These are phyloP conservation scores for Cajanus cajan DNA, from an alignment of 306 rosid species.

Conservation along the genomic window DNA sequence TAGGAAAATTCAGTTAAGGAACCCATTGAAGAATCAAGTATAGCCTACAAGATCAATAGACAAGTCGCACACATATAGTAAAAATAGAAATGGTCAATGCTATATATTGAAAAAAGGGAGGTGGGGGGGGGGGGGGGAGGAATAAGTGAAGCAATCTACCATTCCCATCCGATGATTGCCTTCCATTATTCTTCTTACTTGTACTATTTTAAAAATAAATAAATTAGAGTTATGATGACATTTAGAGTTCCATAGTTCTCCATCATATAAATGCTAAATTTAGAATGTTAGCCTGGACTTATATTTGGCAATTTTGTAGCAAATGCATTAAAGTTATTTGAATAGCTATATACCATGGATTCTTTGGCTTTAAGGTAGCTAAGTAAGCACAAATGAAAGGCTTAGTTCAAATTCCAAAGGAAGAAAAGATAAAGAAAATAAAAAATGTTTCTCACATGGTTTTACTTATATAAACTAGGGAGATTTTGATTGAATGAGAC, in stretches of 20 bases:
- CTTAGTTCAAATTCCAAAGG: neutral
- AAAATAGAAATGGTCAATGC: constrained; percentile 24
- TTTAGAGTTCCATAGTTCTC: constrained; percentile 18
- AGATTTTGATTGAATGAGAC: constrained; percentile 11
- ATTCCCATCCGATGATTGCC: constrained; percentile 99
- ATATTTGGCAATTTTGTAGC: constrained; percentile 76
- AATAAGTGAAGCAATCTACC: constrained; percentile 59
- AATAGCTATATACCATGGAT: constrained; percentile 72
- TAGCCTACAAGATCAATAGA: constrained; percentile 58
- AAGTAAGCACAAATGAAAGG: constrained; percentile 4
- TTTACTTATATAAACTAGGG: neutral
- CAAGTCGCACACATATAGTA: constrained; percentile 34
- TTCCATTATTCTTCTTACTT: constrained; percentile 98
- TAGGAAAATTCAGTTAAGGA: constrained; percentile 86
- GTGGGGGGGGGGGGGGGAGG: no score
- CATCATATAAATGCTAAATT: no score
- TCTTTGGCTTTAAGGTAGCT: constrained; percentile 60
- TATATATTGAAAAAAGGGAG: constrained; percentile 26
- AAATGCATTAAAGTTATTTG: constrained; percentile 83
- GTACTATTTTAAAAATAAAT: constrained; percentile 25
- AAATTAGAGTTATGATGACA: constrained; percentile 12
- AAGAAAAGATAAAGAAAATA: neutral
- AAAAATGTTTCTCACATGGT: neutral
- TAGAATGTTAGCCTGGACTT: no score
- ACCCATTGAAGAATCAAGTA: constrained; percentile 66